Base-by-base conservation (phyloP, 2,329 filamentous ascomycete genomes). In the Stachybotrys echinatus region DNA sequence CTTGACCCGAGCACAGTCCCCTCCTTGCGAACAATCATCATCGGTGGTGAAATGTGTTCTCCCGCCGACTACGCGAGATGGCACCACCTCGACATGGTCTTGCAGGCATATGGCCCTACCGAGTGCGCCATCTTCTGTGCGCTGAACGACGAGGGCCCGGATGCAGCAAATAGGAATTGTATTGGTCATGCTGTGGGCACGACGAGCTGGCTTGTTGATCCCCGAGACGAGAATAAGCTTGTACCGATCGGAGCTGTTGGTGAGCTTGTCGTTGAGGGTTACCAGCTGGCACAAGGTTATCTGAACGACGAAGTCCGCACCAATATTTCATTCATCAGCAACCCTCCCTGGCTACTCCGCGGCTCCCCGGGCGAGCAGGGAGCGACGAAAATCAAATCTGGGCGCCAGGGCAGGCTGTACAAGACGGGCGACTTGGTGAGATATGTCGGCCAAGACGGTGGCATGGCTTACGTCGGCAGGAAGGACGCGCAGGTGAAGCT, bases 401-500 rank as follows among this genome's bases (percentile, higher is more conserved):
- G 20, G 14, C n/a, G n/a, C n/a, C n/a, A n/a, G n/a, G n/a, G n/a
- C n/a, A n/a, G n/a, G n/a, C 27, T 31, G 27, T 77, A 76, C 53
- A 69, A 69, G 48, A 75, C 74, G 1, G 74, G 74, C 14, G 74
- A 77, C 51, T 62, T 77, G 7, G 73, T 63, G 6, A 60, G 60
- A 42, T 74, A 73, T 22, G n/a, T n/a, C 77, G 59, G 67, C 31
- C 57, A 60, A 1, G 65, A 72, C 42, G 69, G 70, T 2, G 56
- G 58, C 23, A 56, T 77, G 5, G 54, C 67, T 0, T 75, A 71
- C 48, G 59, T 76, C 42, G 77, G 77, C 22, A 69, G 80, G n/a
- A 78, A 77, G 52, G 80, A 83, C 54, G 71, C 71, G 0, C 79
- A 83, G 57, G 72, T 83, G 47, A 84, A 84, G 61, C 61, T 83